A percentile compares a stretch with the other conserved stretches of the same genome.
Conservation (phyloP, 2,329 filamentous ascomycete species). For the Epichloe elymi region DNA sequence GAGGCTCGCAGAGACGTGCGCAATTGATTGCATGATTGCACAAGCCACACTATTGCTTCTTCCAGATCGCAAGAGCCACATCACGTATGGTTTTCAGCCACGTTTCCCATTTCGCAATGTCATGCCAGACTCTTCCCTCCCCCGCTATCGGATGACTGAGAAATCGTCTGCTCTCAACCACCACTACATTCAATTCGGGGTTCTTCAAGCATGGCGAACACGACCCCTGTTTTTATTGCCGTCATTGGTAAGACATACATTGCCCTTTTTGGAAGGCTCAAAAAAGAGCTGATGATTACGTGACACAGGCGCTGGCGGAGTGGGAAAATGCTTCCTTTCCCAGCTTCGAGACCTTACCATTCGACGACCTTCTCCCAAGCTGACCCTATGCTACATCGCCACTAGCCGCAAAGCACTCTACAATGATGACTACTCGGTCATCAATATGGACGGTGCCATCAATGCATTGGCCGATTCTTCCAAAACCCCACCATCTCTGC, state of each 20-base stretch:
- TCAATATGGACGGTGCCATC: slow-evolving; percentile 47
- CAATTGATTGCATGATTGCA: neutral
- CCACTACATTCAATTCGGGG: slow-evolving; percentile 5
- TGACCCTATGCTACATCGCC: slow-evolving; percentile 73
- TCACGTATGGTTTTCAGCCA: neutral
- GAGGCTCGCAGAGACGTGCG: neutral
- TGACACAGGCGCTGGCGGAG: slow-evolving; percentile 70
- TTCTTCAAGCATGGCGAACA: slow-evolving; percentile 25
- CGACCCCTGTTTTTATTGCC: slow-evolving; percentile 38
- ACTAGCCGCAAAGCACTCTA: slow-evolving; percentile 76
- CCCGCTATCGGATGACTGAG: slow-evolving; percentile 24
- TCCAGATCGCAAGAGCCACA: neutral
- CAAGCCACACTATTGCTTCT: neutral
- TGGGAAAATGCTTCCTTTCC: slow-evolving; percentile 79
- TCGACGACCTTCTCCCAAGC: slow-evolving; percentile 53
- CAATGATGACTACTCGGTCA: slow-evolving; percentile 55
- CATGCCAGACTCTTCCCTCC: slow-evolving; percentile 7
- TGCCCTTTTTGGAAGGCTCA: too few relatives aligned
- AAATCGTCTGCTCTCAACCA: slow-evolving; percentile 13
- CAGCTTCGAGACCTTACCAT: slow-evolving; percentile 60
- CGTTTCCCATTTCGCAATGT: slow-evolving; percentile 2
- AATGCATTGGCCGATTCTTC: slow-evolving; percentile 51
- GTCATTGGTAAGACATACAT: slow-evolving; percentile 30
- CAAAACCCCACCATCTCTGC: slow-evolving; percentile 50
- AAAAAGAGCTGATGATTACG: slow-evolving; percentile 7